Conservation (phyloP, 768 basidiomycete species). For the Nidularia pulvinata region DNA sequence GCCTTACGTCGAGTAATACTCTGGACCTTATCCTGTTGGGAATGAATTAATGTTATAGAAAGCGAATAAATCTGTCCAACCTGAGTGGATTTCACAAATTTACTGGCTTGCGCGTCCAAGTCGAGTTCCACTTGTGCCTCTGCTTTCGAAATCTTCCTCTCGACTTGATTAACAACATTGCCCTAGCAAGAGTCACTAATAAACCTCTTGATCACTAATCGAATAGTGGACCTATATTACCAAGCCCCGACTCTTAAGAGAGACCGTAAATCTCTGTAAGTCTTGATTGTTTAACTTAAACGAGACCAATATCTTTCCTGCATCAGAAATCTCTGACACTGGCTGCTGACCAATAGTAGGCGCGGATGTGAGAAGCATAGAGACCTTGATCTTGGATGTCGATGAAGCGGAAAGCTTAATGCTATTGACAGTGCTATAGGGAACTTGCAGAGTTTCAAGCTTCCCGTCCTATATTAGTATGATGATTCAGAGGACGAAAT, state of each 20-base stretch:
- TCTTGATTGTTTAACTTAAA: conserved; percentile 34
- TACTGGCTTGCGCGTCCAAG: conserved; percentile 7
- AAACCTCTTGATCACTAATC: not conserved
- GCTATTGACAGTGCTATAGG: conserved; percentile 29
- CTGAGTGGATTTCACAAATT: conserved; percentile 3
- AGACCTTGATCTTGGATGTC: conserved; percentile 22
- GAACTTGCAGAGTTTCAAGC: conserved; percentile 50
- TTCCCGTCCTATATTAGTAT: conserved; percentile 34
- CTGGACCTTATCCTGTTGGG: conserved; percentile 16
- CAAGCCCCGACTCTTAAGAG: conserved; percentile 42
- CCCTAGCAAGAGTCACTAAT: not conserved
- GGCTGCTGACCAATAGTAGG: conserved; percentile 33
- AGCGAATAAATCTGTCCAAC: not conserved
- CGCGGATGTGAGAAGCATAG: conserved; percentile 25
- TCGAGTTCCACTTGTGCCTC: conserved; percentile 14
- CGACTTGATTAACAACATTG: conserved; percentile 7
- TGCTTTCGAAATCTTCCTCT: conserved; percentile 20
- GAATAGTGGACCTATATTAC: conserved; percentile 29
- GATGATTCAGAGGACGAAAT: not conserved
- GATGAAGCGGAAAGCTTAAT: conserved; percentile 18
- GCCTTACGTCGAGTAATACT: conserved; percentile 17
- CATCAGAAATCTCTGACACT: conserved; percentile 10
- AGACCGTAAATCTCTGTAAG: conserved; percentile 34
- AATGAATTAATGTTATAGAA: not conserved
- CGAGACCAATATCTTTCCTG: conserved; percentile 19